Evolutionary conservation across 2,329 filamentous ascomycete species (phyloP), one percentile per base, ranked within the genome.

Genomic region (Tolypocladium tundrense): DNA sequence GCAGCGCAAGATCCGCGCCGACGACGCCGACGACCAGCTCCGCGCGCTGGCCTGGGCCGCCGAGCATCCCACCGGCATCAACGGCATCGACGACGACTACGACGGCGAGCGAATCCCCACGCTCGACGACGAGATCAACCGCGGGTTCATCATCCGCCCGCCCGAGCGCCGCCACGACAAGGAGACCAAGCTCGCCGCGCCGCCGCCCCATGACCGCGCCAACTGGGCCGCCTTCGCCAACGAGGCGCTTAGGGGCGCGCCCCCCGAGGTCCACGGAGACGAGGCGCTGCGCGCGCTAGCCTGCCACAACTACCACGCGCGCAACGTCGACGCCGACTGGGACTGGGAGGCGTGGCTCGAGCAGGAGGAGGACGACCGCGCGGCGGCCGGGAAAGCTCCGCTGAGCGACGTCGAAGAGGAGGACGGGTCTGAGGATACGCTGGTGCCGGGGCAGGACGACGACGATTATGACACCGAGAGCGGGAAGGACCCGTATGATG

Each of bases 1-100:
- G 62, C 72, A 71, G 63, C 61, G 69, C 35, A 68, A 71, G 13
- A 73, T 81, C 51, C 64, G 65, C n/a, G 67, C 67, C 1, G 67
- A 71, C 3, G 72, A 73, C 56, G 65, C 70, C 31, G 70, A 73
- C 52, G 69, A 73, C 35, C 64, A 64, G 1, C 67, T 75, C 10
- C 67, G 70, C 6, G 67, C 68, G 33, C 65, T 72, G 63, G 71
- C 68, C 35, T 75, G 70, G 66, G 67, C 64, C 13, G 64, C 65
- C 35, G 60, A 64, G 9, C 53, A 57, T 10, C 59, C 62, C 45
- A 65, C 66, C 21, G 64, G 64, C 35, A 55, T 55, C 56, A 51
- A 58, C 8, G 53, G 55, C 1, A 51, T 53, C n/a, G 48, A 31
- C 27, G 42, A 39, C 5, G 54, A 42, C 19, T 45, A 52, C 40